Evolutionary conservation across 331 rosid genomes (phyloP).

Genomic region (Rosa hybrid): DNA sequence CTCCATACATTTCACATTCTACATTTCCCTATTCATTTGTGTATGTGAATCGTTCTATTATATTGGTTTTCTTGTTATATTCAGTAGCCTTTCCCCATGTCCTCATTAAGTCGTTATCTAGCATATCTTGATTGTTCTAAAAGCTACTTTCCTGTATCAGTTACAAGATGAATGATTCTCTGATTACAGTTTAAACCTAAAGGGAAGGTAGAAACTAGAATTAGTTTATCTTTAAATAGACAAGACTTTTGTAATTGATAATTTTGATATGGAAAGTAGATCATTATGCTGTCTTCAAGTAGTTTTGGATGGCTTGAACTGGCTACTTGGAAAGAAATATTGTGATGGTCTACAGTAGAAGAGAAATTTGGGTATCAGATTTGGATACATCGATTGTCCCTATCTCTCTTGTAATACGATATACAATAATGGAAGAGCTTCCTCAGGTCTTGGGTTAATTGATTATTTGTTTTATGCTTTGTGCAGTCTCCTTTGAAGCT

Average conservation of each 20-base stretch:
- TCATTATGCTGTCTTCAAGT: not conserved
- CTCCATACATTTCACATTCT: not conserved
- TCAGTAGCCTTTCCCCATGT: not conserved
- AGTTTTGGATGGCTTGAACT: not conserved
- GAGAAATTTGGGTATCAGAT: not conserved
- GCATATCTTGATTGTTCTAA: not conserved
- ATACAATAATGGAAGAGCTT: not conserved
- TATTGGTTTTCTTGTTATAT: not conserved
- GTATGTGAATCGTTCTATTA: not conserved
- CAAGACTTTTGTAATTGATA: not conserved
- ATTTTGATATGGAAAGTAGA: not conserved
- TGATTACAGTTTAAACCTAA: not conserved
- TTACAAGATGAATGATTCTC: not conserved
- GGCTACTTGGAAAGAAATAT: not conserved
- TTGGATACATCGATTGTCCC: not conserved
- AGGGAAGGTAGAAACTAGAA: not conserved
- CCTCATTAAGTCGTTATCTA: not conserved
- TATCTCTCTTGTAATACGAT: not conserved
- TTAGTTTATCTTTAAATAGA: not conserved
- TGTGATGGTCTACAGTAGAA: not conserved
- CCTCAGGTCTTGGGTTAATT: not conserved
- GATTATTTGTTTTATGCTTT: not conserved
- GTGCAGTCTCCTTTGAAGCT: constrained; percentile 55
- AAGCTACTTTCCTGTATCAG: not conserved
- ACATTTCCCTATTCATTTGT: not conserved